Percentiles rank a stretch among this genome's conserved stretches.
phyloP scores from a whole-genome alignment of 495 filamentous ascomycete genomes.

The Penicillium lagena region DNA sequence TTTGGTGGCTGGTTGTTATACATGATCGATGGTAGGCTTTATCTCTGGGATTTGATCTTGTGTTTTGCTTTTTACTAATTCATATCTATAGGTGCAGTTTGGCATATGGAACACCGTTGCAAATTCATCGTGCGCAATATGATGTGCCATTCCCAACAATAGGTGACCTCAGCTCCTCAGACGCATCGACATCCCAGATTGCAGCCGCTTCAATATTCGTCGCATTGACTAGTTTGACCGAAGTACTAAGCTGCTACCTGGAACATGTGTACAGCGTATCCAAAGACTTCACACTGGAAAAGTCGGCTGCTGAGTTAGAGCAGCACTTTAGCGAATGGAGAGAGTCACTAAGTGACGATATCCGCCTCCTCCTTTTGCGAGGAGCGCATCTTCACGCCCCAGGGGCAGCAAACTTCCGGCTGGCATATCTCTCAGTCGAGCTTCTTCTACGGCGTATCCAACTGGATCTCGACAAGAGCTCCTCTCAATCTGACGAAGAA shows the following conservation, averaged over 20 bases:
- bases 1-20: constrained; percentile 35
- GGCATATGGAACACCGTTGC: constrained; percentile 29
- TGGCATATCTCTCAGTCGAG: constrained; percentile 28
- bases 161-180: constrained; percentile 9
- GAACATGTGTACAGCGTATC: constrained; percentile 28
- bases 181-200: constrained; percentile 1
- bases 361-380: constrained; percentile 15
- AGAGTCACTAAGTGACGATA: constrained; percentile 13
- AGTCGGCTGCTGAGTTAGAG: constrained; percentile 11
- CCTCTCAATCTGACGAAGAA: constrained; percentile 7
- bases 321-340: constrained; percentile 19
- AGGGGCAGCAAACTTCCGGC: constrained; percentile 31
- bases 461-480: constrained; percentile 17
- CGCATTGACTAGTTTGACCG: constrained; percentile 29
- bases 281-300: neutral
- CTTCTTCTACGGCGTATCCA: constrained; percentile 26
- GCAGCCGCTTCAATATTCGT: constrained; percentile 24
- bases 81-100: constrained; percentile 24
- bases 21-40: constrained; percentile 17
- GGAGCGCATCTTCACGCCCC: constrained; percentile 13
- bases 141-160: constrained; percentile 31
- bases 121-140: constrained; percentile 27
- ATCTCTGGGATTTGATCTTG: neutral
- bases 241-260: constrained; percentile 29
- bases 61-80: neutral